Conservation (phyloP, 805 yeast species). For the Candida chilensis region DNA sequence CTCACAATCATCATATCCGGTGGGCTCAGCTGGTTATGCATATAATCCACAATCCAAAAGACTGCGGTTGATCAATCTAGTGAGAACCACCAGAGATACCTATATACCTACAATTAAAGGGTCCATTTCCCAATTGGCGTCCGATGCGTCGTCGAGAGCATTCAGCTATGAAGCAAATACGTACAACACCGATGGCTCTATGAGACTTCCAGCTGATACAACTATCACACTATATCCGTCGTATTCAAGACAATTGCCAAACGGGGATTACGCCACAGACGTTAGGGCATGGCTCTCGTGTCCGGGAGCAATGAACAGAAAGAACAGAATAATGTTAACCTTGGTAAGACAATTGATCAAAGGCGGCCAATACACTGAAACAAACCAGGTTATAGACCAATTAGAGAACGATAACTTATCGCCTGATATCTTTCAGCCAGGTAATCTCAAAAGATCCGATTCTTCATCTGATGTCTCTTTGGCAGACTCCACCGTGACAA, state of each 20-base stretch:
- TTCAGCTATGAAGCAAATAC: constrained; percentile 10
- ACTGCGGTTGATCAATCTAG: constrained; percentile 38
- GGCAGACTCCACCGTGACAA: constrained; percentile 2
- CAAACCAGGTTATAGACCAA: constrained; percentile 12
- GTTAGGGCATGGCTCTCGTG: constrained; percentile 68
- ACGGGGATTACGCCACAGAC: constrained; percentile 36
- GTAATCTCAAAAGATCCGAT: constrained; percentile 10
- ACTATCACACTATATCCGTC: constrained; percentile 53
- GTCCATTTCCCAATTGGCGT: constrained; percentile 37
- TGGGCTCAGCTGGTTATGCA: too few species aligned
- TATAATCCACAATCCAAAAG: constrained; percentile 27
- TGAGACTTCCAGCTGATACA: constrained; percentile 46
- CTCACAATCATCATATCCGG: too few species aligned
- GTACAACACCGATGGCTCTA: constrained; percentile 16
- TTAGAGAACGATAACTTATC: constrained; percentile 15
- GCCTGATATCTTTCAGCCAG: constrained; percentile 13
- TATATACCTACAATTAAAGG: constrained; percentile 45
- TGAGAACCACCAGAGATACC: constrained; percentile 45
- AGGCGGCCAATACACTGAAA: constrained; percentile 14
- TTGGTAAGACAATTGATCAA: constrained; percentile 62
- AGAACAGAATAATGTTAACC: constrained; percentile 59
- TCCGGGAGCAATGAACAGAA: constrained; percentile 64
- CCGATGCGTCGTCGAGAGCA: constrained; percentile 28
- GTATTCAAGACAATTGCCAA: constrained; percentile 27
- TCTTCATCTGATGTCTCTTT: constrained; percentile 13